These are phyloP conservation scores for Penicillium sp. DNA, from an alignment of 2,329 filamentous ascomycete species.

Conservation along the genomic window DNA sequence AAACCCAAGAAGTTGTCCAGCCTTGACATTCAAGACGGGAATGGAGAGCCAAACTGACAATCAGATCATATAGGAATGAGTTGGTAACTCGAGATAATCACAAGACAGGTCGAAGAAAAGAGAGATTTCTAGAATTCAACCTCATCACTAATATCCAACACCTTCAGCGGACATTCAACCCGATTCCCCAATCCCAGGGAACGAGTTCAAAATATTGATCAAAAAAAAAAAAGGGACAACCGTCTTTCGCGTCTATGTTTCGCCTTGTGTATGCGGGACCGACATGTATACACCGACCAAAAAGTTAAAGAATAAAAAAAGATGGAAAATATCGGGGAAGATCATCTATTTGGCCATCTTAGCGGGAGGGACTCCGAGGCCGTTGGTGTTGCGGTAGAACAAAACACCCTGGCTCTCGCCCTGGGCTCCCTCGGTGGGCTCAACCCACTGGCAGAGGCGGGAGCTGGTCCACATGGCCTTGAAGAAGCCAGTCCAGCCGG, in stretches of 20 bases:
- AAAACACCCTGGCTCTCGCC: constrained; percentile 79
- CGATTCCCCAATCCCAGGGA: no score
- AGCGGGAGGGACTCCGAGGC: constrained; percentile 61
- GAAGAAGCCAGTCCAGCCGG: constrained; percentile 77
- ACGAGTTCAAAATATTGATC: background rate
- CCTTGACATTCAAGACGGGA: background rate
- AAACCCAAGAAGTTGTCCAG: background rate
- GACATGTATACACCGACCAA: constrained; percentile 10
- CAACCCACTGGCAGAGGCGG: constrained; percentile 94
- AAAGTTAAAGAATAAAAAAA: background rate
- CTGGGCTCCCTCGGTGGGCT: constrained; percentile 75
- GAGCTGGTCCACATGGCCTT: constrained; percentile 73
- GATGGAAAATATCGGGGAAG: constrained; percentile 7
- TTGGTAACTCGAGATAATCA: background rate
- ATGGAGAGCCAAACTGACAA: background rate
- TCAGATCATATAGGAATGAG: background rate
- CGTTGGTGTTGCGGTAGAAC: constrained; percentile 95
- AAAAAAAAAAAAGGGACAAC: background rate
- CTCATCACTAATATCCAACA: background rate
- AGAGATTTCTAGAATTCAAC: background rate
- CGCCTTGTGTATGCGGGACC: constrained; percentile 10
- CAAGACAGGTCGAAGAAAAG: background rate
- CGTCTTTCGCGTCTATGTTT: constrained; percentile 13
- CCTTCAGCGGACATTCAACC: background rate
- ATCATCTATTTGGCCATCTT: constrained; percentile 37